A percentile compares a stretch with the other conserved stretches of the same genome.
These are phyloP conservation scores for Primulina huaijiensis DNA, from an alignment of 257 asterid genomes.

Conservation along the genomic window DNA sequence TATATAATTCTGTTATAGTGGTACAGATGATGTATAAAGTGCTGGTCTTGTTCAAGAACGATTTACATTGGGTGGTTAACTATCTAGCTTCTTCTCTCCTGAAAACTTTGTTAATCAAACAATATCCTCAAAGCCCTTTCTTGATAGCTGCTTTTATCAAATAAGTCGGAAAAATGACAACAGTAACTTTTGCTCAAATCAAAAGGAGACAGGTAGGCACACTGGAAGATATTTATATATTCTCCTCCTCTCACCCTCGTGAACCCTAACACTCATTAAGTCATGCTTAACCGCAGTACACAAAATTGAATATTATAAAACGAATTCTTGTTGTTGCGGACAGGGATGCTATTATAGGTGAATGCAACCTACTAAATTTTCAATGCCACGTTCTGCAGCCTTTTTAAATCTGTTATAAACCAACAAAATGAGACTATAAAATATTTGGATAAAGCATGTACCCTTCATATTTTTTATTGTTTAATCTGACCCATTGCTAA, in stretches of 20 bases:
- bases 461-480: constrained; percentile 11
- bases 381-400: background rate
- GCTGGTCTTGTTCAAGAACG: constrained; percentile 18
- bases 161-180: constrained; percentile 6
- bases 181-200: background rate
- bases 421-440: background rate
- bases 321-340: background rate
- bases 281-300: background rate
- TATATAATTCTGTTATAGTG: constrained; percentile 12
- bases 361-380: background rate
- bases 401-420: background rate
- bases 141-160: background rate
- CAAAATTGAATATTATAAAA: background rate
- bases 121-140: background rate
- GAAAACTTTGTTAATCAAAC: background rate
- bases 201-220: constrained; percentile 7
- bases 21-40: constrained; percentile 14
- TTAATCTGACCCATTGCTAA: constrained; percentile 19
- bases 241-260: background rate
- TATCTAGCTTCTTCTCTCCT: constrained; percentile 11
- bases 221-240: background rate
- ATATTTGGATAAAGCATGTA: constrained; percentile 14
- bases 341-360: background rate
- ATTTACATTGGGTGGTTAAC: constrained; percentile 10
- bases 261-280: background rate